Base-by-base conservation (phyloP, 371 early-diverging fungal genomes). In the Rhizopus arrhizus region DNA sequence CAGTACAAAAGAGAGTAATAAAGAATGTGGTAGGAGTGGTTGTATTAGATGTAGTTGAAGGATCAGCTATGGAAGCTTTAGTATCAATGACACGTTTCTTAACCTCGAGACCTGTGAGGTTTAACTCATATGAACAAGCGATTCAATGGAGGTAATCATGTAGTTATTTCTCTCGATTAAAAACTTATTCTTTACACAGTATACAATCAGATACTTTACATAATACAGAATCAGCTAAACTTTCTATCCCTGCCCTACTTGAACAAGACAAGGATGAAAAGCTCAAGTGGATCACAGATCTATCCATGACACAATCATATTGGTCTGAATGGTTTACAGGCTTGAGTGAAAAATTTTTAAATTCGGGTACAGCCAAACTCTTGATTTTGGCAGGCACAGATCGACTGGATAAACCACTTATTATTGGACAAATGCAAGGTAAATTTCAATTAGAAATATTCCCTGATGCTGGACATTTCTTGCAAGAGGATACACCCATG, bases 381-480 rank as follows among this genome's bases (percentile, higher is more conserved):
- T 74, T 97, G 15, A 72, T 96, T 3, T 70, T 97, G 1, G 96
- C 98, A n/a, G 91, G 91, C 1, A 90, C 96, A 0, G 95, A 96
- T 74, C 83, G 96, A 9, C 68, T 98, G 53, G 98, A 98, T 65
- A 95, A 91, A 61, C 79, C 90, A 11, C 80, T 98, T 55, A 93
- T 88, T 59, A 95, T 96, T 74, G 97, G 89, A 0, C 95, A 96
- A 70, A 98, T 98, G 96, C 98, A 98, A 76, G 92, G 95, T 73
- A 91, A 90, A 72, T 98, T 95, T 68, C 97, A 98, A 72, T 60
- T 96, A 53, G 75, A 83, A 16, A 81, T 98, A 2, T 82, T 92
- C 40, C 90, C 89, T 4, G 91, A 92, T 8, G 85, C 89, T 10
- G 95, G 95, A 4, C 98, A 97, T 64, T 85, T 84, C 45, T 77